Conservation (phyloP, 2,329 filamentous ascomycete species). For the Colletotrichum camelliae region DNA sequence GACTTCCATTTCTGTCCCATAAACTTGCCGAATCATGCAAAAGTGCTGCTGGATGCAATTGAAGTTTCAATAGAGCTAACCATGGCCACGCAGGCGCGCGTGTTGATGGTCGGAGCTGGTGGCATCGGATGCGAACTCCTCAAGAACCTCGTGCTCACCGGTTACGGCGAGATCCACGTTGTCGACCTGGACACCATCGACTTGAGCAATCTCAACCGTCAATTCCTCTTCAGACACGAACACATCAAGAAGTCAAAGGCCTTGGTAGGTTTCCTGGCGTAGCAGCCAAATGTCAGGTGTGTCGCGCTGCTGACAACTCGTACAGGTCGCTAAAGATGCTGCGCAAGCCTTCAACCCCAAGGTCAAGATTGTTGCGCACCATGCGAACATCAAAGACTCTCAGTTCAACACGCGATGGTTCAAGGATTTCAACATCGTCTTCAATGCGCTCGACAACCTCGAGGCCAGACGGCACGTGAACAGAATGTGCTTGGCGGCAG, state of each 20-base stretch:
- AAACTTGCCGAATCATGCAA: not conserved
- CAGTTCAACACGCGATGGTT: conserved; percentile 93
- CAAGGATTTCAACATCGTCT: conserved; percentile 80
- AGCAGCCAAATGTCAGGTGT: not conserved
- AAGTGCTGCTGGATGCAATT: not conserved
- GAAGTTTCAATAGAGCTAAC: conserved; percentile 35
- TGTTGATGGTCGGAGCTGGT: conserved; percentile 94
- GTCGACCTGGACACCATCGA: conserved; percentile 99
- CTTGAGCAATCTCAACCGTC: conserved; percentile 94
- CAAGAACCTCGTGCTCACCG: conserved; percentile 92
- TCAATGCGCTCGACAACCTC: conserved; percentile 96
- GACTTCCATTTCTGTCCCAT: not conserved
- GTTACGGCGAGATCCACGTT: conserved; percentile 92
- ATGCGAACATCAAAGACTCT: conserved; percentile 92
- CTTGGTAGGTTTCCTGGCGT: conserved; percentile 62
- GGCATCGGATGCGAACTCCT: conserved; percentile 97
- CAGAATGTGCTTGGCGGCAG: conserved; percentile 92
- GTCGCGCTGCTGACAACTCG: conserved; percentile 5
- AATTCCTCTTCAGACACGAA: conserved; percentile 95
- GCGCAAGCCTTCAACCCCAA: conserved; percentile 89
- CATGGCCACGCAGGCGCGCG: conserved; percentile 67
- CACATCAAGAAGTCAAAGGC: conserved; percentile 99
- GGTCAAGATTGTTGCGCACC: conserved; percentile 85
- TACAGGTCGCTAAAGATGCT: conserved; percentile 87
- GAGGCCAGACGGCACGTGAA: conserved; percentile 95